These are phyloP conservation scores for Dactylellina parvicollis DNA, from an alignment of 2,329 filamentous ascomycete genomes.

Conservation along the genomic window DNA sequence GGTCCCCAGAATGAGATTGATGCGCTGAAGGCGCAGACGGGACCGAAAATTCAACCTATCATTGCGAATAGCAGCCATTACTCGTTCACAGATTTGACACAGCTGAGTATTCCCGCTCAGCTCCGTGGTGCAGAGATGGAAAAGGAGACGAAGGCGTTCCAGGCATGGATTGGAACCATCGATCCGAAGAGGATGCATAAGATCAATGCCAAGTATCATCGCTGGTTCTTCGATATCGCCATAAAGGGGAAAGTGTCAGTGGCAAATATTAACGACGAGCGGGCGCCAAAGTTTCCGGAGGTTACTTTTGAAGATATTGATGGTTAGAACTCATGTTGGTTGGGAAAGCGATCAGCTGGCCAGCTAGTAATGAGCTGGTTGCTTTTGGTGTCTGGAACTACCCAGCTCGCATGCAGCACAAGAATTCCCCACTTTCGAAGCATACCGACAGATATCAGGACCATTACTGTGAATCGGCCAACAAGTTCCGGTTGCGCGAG, in stretches of 20 bases:
- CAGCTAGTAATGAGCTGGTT: too few species aligned
- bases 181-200: conserved; percentile 23
- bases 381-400: too few species aligned
- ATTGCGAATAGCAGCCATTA: conserved; percentile 27
- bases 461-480: too few species aligned
- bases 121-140: conserved; percentile 14
- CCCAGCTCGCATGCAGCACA: too few species aligned
- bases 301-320: conserved; percentile 17
- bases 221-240: conserved; percentile 40
- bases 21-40: conserved; percentile 27
- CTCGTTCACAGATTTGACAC: conserved; percentile 32
- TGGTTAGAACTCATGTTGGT: too few species aligned
- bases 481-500: too few species aligned
- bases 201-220: conserved; percentile 22
- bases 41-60: conserved; percentile 34
- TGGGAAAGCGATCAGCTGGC: too few species aligned
- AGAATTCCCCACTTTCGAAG: too few species aligned
- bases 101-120: conserved; percentile 25
- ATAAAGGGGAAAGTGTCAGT: conserved; percentile 3
- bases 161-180: conserved; percentile 21
- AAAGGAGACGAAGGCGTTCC: conserved; percentile 24
- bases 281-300: conserved; percentile 11
- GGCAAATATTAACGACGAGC: background rate
- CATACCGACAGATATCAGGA: too few species aligned
- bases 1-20: conserved; percentile 37